Evolutionary conservation across 352 stramenopile genomes (phyloP).

Genomic region (Globisporangium carolinianum): DNA sequence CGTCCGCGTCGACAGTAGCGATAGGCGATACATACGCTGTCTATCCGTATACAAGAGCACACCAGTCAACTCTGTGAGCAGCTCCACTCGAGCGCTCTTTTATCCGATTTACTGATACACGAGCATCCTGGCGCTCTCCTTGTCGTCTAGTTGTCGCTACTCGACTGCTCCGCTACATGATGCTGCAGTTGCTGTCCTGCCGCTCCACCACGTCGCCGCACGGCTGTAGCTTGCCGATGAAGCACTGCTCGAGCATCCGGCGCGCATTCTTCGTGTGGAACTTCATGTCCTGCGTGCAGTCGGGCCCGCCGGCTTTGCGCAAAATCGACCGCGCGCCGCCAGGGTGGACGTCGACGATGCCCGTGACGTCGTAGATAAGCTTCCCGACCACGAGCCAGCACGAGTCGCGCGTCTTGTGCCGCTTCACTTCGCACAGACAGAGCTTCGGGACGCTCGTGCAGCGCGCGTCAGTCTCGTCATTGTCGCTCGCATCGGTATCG

Average conservation of each 20-base stretch:
- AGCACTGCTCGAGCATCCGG: conserved; percentile 76
- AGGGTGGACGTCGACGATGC: conserved; percentile 63
- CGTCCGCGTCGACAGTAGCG: no score
- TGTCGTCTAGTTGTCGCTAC: not conserved
- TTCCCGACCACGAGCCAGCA: conserved; percentile 93
- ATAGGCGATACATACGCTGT: no score
- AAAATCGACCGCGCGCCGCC: conserved; percentile 73
- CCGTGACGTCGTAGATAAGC: conserved; percentile 85
- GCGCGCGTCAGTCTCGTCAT: conserved; percentile 11
- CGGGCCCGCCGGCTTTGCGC: conserved; percentile 65
- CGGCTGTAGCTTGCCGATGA: conserved; percentile 65
- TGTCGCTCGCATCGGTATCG: no score
- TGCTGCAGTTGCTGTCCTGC: conserved; percentile 42
- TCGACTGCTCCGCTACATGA: conserved; percentile 39
- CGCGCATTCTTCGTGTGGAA: conserved; percentile 76
- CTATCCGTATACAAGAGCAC: not conserved
- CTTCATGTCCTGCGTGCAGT: conserved; percentile 75
- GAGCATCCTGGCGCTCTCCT: conserved; percentile 7
- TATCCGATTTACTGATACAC: conserved; percentile 10
- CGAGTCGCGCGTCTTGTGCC: conserved; percentile 87
- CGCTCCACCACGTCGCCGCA: conserved; percentile 42
- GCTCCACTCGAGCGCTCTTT: not conserved
- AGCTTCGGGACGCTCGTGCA: conserved; percentile 63
- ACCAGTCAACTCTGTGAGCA: not conserved
- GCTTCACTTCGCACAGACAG: conserved; percentile 66